Evolutionary conservation across 2,329 filamentous ascomycete species (phyloP).

Genomic region (Cladosporium phlei): DNA sequence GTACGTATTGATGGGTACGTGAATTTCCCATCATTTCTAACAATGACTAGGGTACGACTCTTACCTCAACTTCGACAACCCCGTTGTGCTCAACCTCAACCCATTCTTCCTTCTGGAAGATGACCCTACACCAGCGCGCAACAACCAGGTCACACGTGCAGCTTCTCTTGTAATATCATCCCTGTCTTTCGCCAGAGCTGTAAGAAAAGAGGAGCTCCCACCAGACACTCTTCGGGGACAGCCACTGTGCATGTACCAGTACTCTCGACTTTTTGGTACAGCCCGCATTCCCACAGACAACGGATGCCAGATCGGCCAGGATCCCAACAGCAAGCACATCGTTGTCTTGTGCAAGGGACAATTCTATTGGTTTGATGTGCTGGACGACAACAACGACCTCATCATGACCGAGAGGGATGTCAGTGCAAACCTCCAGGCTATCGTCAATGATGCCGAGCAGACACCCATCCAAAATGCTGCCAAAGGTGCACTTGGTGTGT

Average conservation of each 20-base stretch:
- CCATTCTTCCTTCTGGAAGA: constrained; percentile 97
- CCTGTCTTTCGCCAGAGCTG: constrained; percentile 85
- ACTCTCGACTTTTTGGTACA: constrained; percentile 89
- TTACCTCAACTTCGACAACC: constrained; percentile 95
- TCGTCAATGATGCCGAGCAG: constrained; percentile 83
- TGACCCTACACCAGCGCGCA: constrained; percentile 90
- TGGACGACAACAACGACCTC: constrained; percentile 88
- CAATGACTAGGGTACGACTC: constrained; percentile 81
- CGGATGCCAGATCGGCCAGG: constrained; percentile 93
- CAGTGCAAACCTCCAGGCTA: constrained; percentile 82
- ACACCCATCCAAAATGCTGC: constrained; percentile 90
- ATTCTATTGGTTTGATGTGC: constrained; percentile 97
- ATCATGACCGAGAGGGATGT: constrained; percentile 98
- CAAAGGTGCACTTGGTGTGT: constrained; percentile 86
- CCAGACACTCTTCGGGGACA: constrained; percentile 80
- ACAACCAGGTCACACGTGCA: constrained; percentile 92
- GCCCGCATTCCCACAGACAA: constrained; percentile 89
- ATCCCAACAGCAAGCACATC: constrained; percentile 86
- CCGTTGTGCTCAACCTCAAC: constrained; percentile 94
- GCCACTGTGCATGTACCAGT: constrained; percentile 97
- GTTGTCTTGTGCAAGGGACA: constrained; percentile 92
- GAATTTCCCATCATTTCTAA: constrained; percentile 1
- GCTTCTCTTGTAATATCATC: constrained; percentile 88
- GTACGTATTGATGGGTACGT: constrained; percentile 53
- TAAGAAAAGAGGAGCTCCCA: constrained; percentile 85